phyloP scores from a whole-genome alignment of 2,329 filamentous ascomycete genomes.

The Diaporthe sp. region DNA sequence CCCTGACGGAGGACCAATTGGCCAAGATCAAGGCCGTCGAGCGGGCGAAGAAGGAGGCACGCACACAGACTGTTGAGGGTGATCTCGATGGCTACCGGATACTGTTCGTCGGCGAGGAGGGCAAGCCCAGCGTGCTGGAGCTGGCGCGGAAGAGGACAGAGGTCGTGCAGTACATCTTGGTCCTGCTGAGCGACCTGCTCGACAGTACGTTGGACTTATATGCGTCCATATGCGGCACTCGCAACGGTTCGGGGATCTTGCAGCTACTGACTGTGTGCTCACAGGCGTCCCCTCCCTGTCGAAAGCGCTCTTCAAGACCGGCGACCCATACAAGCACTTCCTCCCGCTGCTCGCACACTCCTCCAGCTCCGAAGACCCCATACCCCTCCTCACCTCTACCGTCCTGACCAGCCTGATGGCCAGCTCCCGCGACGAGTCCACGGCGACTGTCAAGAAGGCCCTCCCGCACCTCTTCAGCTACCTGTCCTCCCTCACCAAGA shows the following conservation, averaged over 20 bases:
- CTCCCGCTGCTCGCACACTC: conserved; percentile 86
- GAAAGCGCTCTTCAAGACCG: conserved; percentile 79
- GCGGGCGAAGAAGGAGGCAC: conserved; percentile 93
- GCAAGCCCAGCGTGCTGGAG: conserved; percentile 81
- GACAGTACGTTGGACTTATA: conserved; percentile 73
- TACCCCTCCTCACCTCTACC: conserved; percentile 90
- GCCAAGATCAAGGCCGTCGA: conserved; percentile 97
- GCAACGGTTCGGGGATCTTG: neutral
- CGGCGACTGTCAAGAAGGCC: conserved; percentile 77
- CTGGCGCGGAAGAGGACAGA: conserved; percentile 87
- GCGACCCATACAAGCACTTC: conserved; percentile 85
- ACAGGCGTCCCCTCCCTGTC: conserved; percentile 85
- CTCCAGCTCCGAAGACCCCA: conserved; percentile 80
- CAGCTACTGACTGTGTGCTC: conserved; percentile 20
- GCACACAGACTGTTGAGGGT: conserved; percentile 83
- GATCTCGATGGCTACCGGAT: conserved; percentile 85
- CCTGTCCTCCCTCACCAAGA: conserved; percentile 85
- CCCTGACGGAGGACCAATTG: conserved; percentile 93
- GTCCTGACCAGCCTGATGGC: conserved; percentile 86
- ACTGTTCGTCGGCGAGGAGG: conserved; percentile 83
- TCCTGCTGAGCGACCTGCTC: conserved; percentile 88
- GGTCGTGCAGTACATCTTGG: conserved; percentile 94
- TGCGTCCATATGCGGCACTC: neutral
- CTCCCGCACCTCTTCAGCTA: conserved; percentile 89
- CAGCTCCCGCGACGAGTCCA: conserved; percentile 72